Percentiles rank a stretch among this genome's conserved stretches.
These are phyloP conservation scores for Flueggea neowawraea DNA, from an alignment of 441 rosid genomes.

Conservation along the genomic window DNA sequence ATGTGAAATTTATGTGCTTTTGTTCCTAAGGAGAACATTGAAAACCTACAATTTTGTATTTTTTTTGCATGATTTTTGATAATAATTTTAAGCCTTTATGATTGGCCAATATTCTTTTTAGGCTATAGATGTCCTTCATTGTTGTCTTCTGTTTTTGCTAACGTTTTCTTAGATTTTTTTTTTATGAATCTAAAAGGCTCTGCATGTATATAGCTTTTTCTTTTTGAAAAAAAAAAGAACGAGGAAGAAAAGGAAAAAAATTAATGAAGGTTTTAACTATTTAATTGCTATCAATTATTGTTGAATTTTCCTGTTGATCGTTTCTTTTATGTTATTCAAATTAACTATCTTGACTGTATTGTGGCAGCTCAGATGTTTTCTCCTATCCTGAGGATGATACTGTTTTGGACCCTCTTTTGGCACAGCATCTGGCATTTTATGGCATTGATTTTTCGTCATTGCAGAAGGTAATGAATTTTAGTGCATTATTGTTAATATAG, in stretches of 20 bases:
- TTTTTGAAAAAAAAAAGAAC: no score
- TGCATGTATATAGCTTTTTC: neutral
- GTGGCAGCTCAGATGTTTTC: conserved; percentile 98
- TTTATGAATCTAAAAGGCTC: neutral
- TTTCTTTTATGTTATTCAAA: conserved; percentile 17
- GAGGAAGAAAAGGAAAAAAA: no score
- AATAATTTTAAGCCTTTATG: neutral
- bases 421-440: conserved; percentile 89
- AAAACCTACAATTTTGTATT: no score
- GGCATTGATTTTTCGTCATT: conserved; percentile 98
- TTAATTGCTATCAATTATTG: no score
- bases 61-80: neutral
- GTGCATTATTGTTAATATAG: conserved; percentile 1
- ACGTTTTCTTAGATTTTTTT: neutral
- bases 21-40: no score
- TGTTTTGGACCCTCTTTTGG: conserved; percentile 88
- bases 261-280: no score
- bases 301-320: no score
- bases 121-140: neutral
- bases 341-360: conserved; percentile 36
- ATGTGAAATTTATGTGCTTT: no score
- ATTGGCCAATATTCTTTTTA: neutral
- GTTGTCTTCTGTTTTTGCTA: no score
- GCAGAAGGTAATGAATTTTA: conserved; percentile 55
- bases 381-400: conserved; percentile 93